Base-by-base conservation (phyloP, 345 rosid genomes). In the Camelina hispida region DNA sequence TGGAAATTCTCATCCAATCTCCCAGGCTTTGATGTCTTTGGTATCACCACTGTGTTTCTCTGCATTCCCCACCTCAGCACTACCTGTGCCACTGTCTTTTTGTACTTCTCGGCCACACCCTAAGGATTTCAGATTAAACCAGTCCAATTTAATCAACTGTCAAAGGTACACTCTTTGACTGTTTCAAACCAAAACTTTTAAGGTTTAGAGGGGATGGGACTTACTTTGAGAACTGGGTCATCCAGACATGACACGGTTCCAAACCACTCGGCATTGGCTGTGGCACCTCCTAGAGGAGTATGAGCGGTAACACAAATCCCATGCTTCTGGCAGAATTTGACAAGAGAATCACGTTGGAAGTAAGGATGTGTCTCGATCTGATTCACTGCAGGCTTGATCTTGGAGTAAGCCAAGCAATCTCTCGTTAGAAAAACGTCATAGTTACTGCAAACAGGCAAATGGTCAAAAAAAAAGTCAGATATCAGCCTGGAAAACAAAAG, bases 381-480 rank as follows among this genome's bases (percentile, higher is more conserved):
- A 83, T 93, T 93, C 69, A 93, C 98, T n/a, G 93, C 96, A 7
- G 98, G 98, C 80, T 93, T 93, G 81, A 93, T 83, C 79, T 91
- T 93, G 58, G 96, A 86, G 84, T 89, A 91, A 43, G 98, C 96
- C 63, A 93, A 76, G 87, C 96, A 91, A 73, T 91, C 97, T 77
- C 97, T 88, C 3, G 97, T 87, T 42, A 93, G 81, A 80, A 87
- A 93, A 69, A 93, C 81, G 57, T 91, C 97, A 30, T 81, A 93
- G 83, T 93, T 91, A 88, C 97, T 93, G 93, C 87, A 82, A 52
- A 17, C 1, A 56, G 18, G 14, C 9, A 23, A 22, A 59, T 4
- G 17, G 40, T 47, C n/a, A 1, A 51, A 34, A 1, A 38, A 34
- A 32, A 10, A 9, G 20, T 42, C 20, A 68, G 2, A 30, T 15